A percentile compares a stretch with the other conserved stretches of the same genome.
These are phyloP conservation scores for Plicaturopsis crispa DNA, from an alignment of 768 basidiomycete species.

Conservation along the genomic window DNA sequence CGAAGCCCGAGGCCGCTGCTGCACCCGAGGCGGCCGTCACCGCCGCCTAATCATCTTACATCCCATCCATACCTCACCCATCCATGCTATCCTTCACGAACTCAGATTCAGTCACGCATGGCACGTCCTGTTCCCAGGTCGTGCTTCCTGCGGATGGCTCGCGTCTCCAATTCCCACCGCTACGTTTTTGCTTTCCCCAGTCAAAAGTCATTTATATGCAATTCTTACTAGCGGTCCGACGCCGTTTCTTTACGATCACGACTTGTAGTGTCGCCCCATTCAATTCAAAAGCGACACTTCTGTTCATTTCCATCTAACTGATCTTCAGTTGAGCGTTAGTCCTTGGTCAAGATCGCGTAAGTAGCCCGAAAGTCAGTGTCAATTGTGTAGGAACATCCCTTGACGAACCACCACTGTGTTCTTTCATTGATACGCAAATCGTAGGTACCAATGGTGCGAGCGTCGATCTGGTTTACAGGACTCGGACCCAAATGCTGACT, in stretches of 20 bases:
- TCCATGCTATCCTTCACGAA: conserved; percentile 2
- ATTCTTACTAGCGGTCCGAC: conserved; percentile 34
- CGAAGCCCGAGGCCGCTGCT: conserved; percentile 26
- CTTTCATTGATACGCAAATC: too few relatives aligned
- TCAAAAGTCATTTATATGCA: too few relatives aligned
- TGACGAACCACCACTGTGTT: conserved; percentile 14
- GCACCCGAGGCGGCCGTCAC: conserved; percentile 18
- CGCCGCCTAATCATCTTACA: conserved; percentile 3
- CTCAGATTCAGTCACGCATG: conserved; percentile 16
- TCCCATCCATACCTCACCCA: conserved; percentile 2
- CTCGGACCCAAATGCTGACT: too few relatives aligned
- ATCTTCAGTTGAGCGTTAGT: conserved; percentile 17
- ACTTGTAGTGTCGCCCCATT: conserved; percentile 22
- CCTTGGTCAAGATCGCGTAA: too few relatives aligned
- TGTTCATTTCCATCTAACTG: conserved; percentile 10
- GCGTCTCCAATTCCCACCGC: conserved; percentile 8
- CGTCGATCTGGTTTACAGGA: too few relatives aligned
- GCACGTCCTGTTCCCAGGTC: too few relatives aligned
- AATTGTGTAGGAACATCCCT: conserved; percentile 8
- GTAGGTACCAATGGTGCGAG: too few relatives aligned
- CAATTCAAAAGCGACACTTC: conserved; percentile 9
- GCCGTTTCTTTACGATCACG: conserved; percentile 26
- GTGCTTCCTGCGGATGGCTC: conserved; percentile 13
- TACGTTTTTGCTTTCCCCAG: conserved; percentile 29
- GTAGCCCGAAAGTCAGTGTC: too few relatives aligned